Evolutionary conservation across 768 basidiomycete species (phyloP), one percentile per base, ranked within the genome.

Genomic region (Leccinum aurantiacum): DNA sequence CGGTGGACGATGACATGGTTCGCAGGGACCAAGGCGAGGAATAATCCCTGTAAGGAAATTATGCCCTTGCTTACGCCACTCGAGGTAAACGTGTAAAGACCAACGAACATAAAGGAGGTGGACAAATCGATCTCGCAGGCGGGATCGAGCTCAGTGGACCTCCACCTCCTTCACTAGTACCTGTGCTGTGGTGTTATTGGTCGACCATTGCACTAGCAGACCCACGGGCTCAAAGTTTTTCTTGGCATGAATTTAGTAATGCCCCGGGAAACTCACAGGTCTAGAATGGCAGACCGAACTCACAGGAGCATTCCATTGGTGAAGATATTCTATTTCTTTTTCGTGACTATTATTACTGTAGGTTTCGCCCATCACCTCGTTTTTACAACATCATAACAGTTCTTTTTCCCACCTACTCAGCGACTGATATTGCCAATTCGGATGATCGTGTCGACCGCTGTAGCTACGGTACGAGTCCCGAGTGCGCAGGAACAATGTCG

Each of bases 51-150:
- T 89, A 90, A 67, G 76, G 78, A 27, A 90, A 90, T 68, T 87
- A 88, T 62, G 86, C 86, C 5, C 71, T 82, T 6, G 71, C 63
- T 41, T 79, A 79, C 56, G 86, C 85, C 47, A 14, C 14, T 84
- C 62, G 85, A 84, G 3, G 62, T 48, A 3, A 83, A 86, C 59
- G 52, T 89, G 3, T 66, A 67, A 13, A 68, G 52, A 54, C 64
- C 88, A 60, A 60, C 67, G 56, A 60, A 55, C 11, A 68, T 87
- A 65, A 65, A 60, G 58, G 56, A 52, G 22, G 76, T 83, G 55
- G 88, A 83, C 54, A 87, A 90, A 89, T 90, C 86, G 80, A 78
- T 15, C 79, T 87, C 17, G 78, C 87, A n/a, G 87, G 87, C 6
- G 88, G 87, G 7, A 88, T 80, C 70, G 88, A 86, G 71, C 72